Evolutionary conservation across 2,329 filamentous ascomycete species (phyloP), one percentile per base, ranked within the genome.

Genomic region (Ceratocystis cubensis): DNA sequence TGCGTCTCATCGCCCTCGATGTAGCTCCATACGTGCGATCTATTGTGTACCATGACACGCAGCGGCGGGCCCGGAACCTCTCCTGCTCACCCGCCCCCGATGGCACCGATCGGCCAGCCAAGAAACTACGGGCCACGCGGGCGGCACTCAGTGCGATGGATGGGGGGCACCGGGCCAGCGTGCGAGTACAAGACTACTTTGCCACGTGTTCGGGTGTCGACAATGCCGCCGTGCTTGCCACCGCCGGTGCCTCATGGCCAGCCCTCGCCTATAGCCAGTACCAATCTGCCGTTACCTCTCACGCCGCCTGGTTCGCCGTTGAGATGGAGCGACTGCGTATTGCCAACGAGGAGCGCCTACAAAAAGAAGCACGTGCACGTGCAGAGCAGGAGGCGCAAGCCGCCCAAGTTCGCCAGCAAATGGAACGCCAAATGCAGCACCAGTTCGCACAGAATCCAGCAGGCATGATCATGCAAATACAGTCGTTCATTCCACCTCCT

Each of bases 21-120:
- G 79, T 97, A 1, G 92, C 91, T 0, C 94, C 95, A 0, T 97
- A 90, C 74, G 83, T 97, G n/a, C 88, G 95, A 10, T 81, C 82
- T 46, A 97, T 99, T 68, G 85, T 93, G 1, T 80, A 85, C 0
- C 88, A 87, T 72, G 93, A 97, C 71, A 78, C 84, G 22, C 80
- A 80, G 0, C 81, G 94, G 1, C 87, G 91, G 71, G 79, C 84
- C 69, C 84, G 22, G 22, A 25, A 15, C 90, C 75, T 89, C 13
- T 84, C 82, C 64, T 82, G 86, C 69, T 82, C 82, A 5, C 82
- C 81, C 15, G 73, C 73, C 50, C 72, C 74, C 1, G 72, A 72
- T n/a, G 81, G 78, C 72, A 80, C 85, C n/a, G 80, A 84, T 73
- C 73, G 73, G 50, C 72, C 74, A 0, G 72, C 71, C 22, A 81